Evolutionary conservation across 352 stramenopile genomes (phyloP).

Genomic region (Blastocystis sp.): DNA sequence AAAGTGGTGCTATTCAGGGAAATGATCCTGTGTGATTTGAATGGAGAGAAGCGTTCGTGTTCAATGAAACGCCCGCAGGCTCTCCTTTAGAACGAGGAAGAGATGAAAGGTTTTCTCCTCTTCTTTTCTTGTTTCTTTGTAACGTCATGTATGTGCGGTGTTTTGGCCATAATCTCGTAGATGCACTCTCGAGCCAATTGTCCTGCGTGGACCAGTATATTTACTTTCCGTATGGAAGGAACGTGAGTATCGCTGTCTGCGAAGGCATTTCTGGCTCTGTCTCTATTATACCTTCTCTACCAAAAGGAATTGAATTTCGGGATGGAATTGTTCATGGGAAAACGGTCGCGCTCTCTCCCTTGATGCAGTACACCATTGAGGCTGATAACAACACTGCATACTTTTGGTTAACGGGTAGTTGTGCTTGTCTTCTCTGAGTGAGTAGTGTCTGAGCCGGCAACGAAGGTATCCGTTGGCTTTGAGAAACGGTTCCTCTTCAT

Average conservation of each 20-base stretch:
- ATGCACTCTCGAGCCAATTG: background rate
- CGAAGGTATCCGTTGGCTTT: conserved; percentile 15
- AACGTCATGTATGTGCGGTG: too few relatives aligned
- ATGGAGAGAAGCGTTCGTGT: too few relatives aligned
- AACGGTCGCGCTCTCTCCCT: background rate
- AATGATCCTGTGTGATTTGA: too few relatives aligned
- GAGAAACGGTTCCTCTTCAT: background rate
- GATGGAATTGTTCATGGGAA: conserved; percentile 3
- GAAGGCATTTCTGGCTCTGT: background rate
- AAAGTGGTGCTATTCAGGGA: too few relatives aligned
- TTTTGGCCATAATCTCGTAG: too few relatives aligned
- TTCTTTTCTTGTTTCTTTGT: too few relatives aligned
- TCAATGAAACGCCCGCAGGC: too few relatives aligned
- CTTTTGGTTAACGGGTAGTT: conserved; percentile 32
- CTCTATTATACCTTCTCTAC: conserved; percentile 7
- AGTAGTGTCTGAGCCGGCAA: background rate
- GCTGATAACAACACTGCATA: background rate
- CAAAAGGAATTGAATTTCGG: background rate
- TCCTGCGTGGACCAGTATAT: conserved; percentile 24
- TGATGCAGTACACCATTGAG: conserved; percentile 11
- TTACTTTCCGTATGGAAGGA: background rate
- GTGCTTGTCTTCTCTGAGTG: background rate
- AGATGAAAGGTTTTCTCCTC: too few relatives aligned
- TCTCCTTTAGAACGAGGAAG: too few relatives aligned
- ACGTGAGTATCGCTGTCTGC: background rate